These are phyloP conservation scores for Mycena olivaceomarginata DNA, from an alignment of 768 basidiomycete species.

Conservation along the genomic window DNA sequence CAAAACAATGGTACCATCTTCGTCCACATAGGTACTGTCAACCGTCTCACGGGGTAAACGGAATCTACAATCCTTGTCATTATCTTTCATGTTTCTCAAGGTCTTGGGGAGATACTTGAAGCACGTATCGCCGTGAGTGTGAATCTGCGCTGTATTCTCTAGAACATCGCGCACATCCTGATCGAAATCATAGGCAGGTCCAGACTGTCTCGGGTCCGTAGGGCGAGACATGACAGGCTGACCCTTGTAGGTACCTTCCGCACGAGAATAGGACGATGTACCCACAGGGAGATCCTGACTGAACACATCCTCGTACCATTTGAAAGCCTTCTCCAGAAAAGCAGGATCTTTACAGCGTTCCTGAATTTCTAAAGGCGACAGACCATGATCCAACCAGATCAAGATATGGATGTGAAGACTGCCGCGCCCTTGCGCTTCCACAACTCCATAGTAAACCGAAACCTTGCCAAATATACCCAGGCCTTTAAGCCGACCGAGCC, in stretches of 20 bases:
- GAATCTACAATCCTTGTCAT: not conserved
- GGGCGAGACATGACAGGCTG: not conserved
- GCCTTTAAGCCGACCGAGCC: not conserved
- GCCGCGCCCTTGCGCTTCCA: not conserved
- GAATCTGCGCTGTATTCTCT: not conserved
- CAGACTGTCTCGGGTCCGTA: not conserved
- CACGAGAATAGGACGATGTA: not conserved
- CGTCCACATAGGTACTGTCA: not conserved
- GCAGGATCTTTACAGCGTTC: not conserved
- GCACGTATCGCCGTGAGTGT: not conserved
- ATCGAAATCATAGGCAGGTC: not conserved
- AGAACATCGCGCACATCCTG: not conserved
- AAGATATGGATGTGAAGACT: not conserved
- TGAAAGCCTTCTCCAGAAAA: not conserved
- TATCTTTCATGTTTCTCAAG: not conserved
- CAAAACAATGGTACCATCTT: not conserved
- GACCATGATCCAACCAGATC: not conserved
- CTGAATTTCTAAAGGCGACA: not conserved
- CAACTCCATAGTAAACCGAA: not conserved
- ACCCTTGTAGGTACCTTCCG: not conserved
- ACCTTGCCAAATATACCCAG: not conserved
- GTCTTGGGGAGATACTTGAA: not conserved
- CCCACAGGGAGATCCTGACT: not conserved
- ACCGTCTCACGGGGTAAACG: not conserved
- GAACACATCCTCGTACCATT: not conserved